A percentile compares a stretch with the other conserved stretches of the same genome.
phyloP scores from a whole-genome alignment of 305 asterid genomes.

The Solanum aculeatissimum region DNA sequence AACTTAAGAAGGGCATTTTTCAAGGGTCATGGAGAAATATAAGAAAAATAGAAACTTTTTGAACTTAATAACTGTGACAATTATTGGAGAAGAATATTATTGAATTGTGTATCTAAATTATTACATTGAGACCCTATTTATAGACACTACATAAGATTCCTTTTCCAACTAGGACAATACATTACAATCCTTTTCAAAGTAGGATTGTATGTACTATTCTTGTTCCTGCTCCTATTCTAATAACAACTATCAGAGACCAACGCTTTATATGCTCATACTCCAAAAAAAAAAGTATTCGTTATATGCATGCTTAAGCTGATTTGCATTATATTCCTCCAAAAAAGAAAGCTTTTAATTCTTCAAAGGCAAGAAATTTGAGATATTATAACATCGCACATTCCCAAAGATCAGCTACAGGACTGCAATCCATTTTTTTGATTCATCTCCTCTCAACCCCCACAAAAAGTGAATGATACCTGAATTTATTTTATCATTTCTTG shows the following conservation, averaged over 20 bases:
- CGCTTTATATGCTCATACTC: not conserved
- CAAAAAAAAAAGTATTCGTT: not conserved
- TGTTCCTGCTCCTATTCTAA: no score
- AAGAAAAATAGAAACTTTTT: not conserved
- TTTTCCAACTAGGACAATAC: no score
- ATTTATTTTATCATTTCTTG: not conserved
- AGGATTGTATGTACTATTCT: no score
- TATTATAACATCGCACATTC: not conserved
- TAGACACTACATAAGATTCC: no score
- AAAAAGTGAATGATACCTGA: not conserved
- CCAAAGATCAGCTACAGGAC: not conserved
- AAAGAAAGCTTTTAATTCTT: not conserved
- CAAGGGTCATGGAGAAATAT: not conserved
- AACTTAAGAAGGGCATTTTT: not conserved
- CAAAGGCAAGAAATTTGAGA: not conserved
- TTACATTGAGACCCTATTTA: no score
- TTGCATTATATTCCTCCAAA: not conserved
- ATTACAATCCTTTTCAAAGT: no score
- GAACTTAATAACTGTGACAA: not conserved
- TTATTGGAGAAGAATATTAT: no score
- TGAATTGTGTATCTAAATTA: no score
- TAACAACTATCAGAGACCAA: not conserved
- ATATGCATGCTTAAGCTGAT: not conserved
- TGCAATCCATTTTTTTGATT: not conserved
- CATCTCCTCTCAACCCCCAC: not conserved